Evolutionary conservation across 1,139 yeast species (phyloP).

Genomic region (Meyerozyma carpophila): DNA sequence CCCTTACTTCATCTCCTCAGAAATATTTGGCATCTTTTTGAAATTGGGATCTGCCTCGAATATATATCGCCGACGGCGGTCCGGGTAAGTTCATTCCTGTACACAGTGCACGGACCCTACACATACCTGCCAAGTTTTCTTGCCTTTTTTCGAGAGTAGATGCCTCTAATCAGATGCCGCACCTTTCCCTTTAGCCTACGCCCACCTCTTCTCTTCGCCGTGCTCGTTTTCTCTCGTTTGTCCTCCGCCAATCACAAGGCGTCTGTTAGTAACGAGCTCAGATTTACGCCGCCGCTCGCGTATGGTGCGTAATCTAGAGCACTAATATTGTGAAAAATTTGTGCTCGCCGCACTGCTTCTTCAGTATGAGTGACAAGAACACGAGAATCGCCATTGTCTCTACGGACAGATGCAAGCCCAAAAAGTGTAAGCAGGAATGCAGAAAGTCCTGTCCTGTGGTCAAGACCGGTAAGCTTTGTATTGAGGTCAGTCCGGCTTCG

Average conservation of each 20-base stretch:
- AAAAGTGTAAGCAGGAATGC: conserved; percentile 97
- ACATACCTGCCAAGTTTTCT: too few species aligned
- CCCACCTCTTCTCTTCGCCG: neutral
- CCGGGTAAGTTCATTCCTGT: too few species aligned
- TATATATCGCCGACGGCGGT: too few species aligned
- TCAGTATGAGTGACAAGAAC: conserved; percentile 51
- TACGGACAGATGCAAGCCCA: conserved; percentile 93
- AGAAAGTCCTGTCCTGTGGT: conserved; percentile 96
- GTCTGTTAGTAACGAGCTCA: conserved; percentile 12
- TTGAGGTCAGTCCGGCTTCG: conserved; percentile 85
- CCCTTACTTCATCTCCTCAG: too few species aligned
- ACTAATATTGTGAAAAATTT: conserved; percentile 4
- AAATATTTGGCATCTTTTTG: too few species aligned
- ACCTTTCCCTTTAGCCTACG: too few species aligned
- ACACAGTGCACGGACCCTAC: too few species aligned
- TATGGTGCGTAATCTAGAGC: conserved; percentile 8
- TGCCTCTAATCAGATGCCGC: too few species aligned
- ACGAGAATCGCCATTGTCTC: conserved; percentile 93
- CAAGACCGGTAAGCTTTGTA: conserved; percentile 94
- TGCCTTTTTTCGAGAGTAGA: too few species aligned
- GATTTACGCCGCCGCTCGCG: conserved; percentile 9
- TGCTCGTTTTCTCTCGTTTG: neutral
- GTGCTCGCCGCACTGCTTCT: neutral
- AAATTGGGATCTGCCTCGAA: too few species aligned
- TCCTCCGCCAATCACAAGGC: conserved; percentile 7